These are phyloP conservation scores for Candida mesenterica DNA, from an alignment of 1,139 yeast genomes.

Conservation along the genomic window DNA sequence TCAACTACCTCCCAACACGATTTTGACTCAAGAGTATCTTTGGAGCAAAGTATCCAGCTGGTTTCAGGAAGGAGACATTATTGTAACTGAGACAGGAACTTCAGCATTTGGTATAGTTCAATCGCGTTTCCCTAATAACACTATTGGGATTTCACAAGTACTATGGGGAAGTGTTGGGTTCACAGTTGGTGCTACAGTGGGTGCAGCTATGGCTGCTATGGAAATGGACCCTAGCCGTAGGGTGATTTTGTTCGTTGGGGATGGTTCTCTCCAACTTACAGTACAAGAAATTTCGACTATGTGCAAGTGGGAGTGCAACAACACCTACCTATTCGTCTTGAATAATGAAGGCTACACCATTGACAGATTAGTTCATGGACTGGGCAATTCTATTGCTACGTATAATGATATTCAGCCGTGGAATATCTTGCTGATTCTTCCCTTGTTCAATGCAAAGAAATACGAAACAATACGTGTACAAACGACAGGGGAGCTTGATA, in stretches of 20 bases:
- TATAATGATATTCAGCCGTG: slow-evolving; percentile 84
- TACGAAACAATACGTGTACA: slow-evolving; percentile 55
- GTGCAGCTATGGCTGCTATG: slow-evolving; percentile 42
- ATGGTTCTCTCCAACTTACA: slow-evolving; percentile 85
- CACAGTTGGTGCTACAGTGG: slow-evolving; percentile 32
- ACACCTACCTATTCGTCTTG: slow-evolving; percentile 77
- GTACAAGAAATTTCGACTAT: slow-evolving; percentile 85
- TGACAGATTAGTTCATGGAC: slow-evolving; percentile 86
- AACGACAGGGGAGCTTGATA: slow-evolving; percentile 66
- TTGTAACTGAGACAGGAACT: slow-evolving; percentile 41
- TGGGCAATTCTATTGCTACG: slow-evolving; percentile 43
- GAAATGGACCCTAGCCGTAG: slow-evolving; percentile 69
- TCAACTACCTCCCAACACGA: slow-evolving; percentile 20
- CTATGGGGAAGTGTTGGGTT: slow-evolving; percentile 35
- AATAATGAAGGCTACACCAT: slow-evolving; percentile 89
- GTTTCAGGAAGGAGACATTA: slow-evolving; percentile 37
- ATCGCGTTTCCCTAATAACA: slow-evolving; percentile 33
- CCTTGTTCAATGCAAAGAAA: slow-evolving; percentile 68
- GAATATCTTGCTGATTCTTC: slow-evolving; percentile 69
- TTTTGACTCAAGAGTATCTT: slow-evolving; percentile 34
- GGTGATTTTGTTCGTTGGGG: slow-evolving; percentile 83
- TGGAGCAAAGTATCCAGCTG: slow-evolving; percentile 34
- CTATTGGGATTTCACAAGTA: slow-evolving; percentile 40
- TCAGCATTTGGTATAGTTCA: slow-evolving; percentile 44
- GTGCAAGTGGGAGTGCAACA: slow-evolving; percentile 68